These are phyloP conservation scores for Dicorynia guianensis DNA, from an alignment of 306 rosid genomes.

Conservation along the genomic window DNA sequence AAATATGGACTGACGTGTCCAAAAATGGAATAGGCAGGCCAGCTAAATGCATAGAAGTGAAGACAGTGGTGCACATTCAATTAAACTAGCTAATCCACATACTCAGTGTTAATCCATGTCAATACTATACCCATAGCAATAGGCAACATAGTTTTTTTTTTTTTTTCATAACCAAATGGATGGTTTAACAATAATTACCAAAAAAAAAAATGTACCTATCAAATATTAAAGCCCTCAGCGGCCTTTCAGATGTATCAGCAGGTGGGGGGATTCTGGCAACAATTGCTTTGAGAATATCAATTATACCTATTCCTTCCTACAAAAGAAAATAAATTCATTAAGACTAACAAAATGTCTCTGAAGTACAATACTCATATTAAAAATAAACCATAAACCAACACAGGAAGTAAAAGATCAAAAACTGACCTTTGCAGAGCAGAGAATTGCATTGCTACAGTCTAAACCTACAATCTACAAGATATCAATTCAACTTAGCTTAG, in stretches of 20 bases:
- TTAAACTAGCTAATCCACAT: slow-evolving; percentile 12
- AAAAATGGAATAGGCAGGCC: background rate
- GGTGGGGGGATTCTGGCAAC: slow-evolving; percentile 87
- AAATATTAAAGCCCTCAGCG: slow-evolving; percentile 86
- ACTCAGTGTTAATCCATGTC: slow-evolving; percentile 21
- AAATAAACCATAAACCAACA: slow-evolving; percentile 14
- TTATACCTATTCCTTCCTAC: slow-evolving; percentile 90
- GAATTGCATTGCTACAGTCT: slow-evolving; percentile 86
- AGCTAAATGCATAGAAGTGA: slow-evolving; percentile 11
- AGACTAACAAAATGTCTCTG: slow-evolving; percentile 8
- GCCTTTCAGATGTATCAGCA: slow-evolving; percentile 64
- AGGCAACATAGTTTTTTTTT: slow-evolving; percentile 13
- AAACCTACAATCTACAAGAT: slow-evolving; percentile 77
- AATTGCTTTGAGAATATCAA: slow-evolving; percentile 78
- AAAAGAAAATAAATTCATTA: slow-evolving; percentile 40
- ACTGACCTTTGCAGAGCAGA: slow-evolving; percentile 92
- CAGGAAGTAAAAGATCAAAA: slow-evolving; percentile 29
- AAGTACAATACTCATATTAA: slow-evolving; percentile 2
- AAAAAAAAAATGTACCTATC: slow-evolving; percentile 65
- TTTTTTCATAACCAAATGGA: slow-evolving; percentile 31
- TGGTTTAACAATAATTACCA: slow-evolving; percentile 13
- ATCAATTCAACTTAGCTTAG: slow-evolving; percentile 25
- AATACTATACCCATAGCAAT: background rate
- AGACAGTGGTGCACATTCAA: no score
- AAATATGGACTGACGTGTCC: no score